Percentiles rank a stretch among this genome's conserved stretches.
These are phyloP conservation scores for Penicillium sp. DNA, from an alignment of 2,329 filamentous ascomycete species.

Conservation along the genomic window DNA sequence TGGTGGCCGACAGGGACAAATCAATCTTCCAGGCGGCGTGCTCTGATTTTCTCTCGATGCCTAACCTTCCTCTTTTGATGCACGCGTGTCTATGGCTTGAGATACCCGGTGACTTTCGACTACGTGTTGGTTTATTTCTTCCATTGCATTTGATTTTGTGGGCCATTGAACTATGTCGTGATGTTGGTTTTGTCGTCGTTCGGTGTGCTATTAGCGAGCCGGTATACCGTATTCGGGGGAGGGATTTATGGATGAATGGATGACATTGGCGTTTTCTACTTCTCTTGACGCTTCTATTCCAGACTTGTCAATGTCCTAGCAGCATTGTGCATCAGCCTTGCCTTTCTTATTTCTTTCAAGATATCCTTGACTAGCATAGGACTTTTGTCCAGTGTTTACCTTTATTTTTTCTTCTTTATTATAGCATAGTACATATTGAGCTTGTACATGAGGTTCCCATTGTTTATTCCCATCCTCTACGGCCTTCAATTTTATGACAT, in stretches of 20 bases:
- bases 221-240: not conserved
- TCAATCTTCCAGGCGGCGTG: slow-evolving; percentile 34
- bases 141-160: slow-evolving; percentile 1
- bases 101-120: slow-evolving; percentile 11
- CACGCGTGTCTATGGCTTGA: slow-evolving; percentile 10
- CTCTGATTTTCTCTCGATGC: slow-evolving; percentile 15
- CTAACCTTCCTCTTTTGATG: not conserved
- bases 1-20: slow-evolving; percentile 26
- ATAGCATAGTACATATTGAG: slow-evolving; percentile 3
- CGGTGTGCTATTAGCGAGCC: not conserved
- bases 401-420: not conserved
- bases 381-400: not conserved
- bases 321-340: slow-evolving; percentile 11
- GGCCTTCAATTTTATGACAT: not conserved
- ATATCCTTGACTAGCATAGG: slow-evolving; percentile 2
- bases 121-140: not conserved
- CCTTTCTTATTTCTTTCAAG: not conserved
- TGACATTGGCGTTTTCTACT: slow-evolving; percentile 5
- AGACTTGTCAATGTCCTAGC: not conserved
- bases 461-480: not conserved
- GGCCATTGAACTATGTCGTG: not conserved
- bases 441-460: slow-evolving; percentile 6
- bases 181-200: slow-evolving; percentile 3
- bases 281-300: not conserved
- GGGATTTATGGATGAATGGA: slow-evolving; percentile 2